Evolutionary conservation across 2,329 filamentous ascomycete species (phyloP), one percentile per base, ranked within the genome.

Genomic region (Hyphodiscus sp.): DNA sequence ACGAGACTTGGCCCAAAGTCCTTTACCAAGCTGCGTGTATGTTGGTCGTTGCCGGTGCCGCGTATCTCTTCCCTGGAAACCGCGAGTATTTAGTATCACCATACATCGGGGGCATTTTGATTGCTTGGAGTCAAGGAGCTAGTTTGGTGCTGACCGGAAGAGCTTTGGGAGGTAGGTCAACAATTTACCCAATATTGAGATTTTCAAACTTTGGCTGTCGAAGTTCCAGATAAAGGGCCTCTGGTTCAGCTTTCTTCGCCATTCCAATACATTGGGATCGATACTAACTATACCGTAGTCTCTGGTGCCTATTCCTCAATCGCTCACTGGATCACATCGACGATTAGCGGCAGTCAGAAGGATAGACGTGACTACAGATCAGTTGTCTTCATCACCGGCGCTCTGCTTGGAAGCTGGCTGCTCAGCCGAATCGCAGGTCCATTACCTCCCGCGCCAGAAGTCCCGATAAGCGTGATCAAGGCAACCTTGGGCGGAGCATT

Each of bases 71-170:
- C 11, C 58, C 58, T 1, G 50, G 47, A 5, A 47, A 46, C 1
- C 38, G 30, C 1, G 38, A 44, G 9, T 45, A 57, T 1, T 50
- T 65, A 1, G 23, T 64, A 10, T 45, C 55, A 20, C 3, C 62
- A 64, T 4, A 72, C 20, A 65, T 72, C 2, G 82, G 82, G 20
- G 84, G 84, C 1, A 61, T 84, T 20, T 65, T 80, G 52, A 79
- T 88, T 53, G 81, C 80, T 1, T 63, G 72, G 1, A 76, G 81
- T 0, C 84, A 87, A 67, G 68, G 80, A 8, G 65, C 78, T 3
- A 84, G 81, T 0, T 66, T 86, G 0, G 54, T 80, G 11, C 62
- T 76, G 33, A 76, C 81, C 20, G 73, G 73, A 20, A 70, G 74
- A 42, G 73, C 84, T 54, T 66, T 88, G 2, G 83, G 84, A 6